Percentiles rank a stretch among this genome's conserved stretches.
Evolutionary conservation across 1,139 yeast genomes (phyloP).

Genomic region (Hansenula anomala): DNA sequence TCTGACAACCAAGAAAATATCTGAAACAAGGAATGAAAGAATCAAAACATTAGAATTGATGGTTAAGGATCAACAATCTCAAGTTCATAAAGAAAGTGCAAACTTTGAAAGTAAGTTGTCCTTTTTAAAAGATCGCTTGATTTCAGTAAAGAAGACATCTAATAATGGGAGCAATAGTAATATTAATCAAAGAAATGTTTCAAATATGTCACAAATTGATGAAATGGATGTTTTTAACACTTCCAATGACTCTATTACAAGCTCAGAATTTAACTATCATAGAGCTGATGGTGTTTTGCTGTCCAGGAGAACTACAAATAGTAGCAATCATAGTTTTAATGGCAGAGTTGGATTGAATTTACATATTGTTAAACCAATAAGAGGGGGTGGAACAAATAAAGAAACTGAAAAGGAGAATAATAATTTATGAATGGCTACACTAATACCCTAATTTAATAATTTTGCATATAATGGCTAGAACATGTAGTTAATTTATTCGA

Average conservation of each 20-base stretch:
- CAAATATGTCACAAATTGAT: constrained; percentile 5
- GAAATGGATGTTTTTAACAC: constrained; percentile 2
- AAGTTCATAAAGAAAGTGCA: constrained; percentile 45
- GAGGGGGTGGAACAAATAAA: constrained; percentile 41
- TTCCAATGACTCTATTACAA: not conserved
- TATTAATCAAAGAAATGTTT: not conserved
- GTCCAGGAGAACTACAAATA: constrained; percentile 4
- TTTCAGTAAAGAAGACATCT: constrained; percentile 20
- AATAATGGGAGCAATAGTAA: not conserved
- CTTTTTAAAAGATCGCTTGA: constrained; percentile 38
- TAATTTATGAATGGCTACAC: too few relatives aligned
- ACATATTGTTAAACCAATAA: constrained; percentile 61
- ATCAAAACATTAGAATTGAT: constrained; percentile 50
- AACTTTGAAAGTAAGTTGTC: constrained; percentile 49
- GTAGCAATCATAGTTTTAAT: constrained; percentile 4
- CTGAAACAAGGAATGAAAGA: constrained; percentile 55
- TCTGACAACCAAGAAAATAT: constrained; percentile 51
- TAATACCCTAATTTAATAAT: not conserved
- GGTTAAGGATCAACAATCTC: constrained; percentile 46
- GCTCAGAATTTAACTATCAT: constrained; percentile 1
- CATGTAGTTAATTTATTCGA: too few relatives aligned
- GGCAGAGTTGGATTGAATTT: constrained; percentile 41
- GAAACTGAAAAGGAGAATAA: not conserved
- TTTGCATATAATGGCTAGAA: not conserved
- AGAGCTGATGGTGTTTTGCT: not conserved